Percentiles rank a stretch among this genome's conserved stretches.
Evolutionary conservation across 257 asterid species (phyloP).

Genomic region (Lavandula angustifolia): DNA sequence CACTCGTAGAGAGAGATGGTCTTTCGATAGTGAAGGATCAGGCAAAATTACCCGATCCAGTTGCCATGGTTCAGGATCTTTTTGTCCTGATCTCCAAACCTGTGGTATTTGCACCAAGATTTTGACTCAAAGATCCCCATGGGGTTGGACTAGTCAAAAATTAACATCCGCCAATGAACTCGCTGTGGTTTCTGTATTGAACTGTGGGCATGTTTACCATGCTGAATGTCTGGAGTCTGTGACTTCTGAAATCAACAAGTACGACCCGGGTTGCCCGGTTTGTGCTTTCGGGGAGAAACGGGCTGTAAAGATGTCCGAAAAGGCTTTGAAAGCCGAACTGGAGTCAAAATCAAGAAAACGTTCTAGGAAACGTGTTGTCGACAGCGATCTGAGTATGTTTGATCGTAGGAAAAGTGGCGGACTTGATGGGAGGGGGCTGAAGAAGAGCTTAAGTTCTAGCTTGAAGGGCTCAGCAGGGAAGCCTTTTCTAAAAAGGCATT

Average conservation of each 20-base stretch:
- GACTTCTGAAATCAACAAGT: constrained; percentile 82
- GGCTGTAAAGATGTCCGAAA: constrained; percentile 74
- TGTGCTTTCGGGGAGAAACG: constrained; percentile 92
- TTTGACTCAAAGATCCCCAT: constrained; percentile 66
- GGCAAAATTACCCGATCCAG: constrained; percentile 62
- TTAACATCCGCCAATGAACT: constrained; percentile 67
- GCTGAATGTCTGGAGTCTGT: constrained; percentile 91
- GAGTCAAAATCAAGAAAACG: constrained; percentile 65
- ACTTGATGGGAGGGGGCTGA: constrained; percentile 51
- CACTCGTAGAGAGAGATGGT: constrained; percentile 82
- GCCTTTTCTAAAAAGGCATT: constrained; percentile 79
- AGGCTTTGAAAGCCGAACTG: constrained; percentile 75
- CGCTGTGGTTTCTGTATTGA: constrained; percentile 81
- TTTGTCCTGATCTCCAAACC: constrained; percentile 62
- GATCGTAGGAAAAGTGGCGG: constrained; percentile 55
- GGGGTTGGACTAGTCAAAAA: constrained; percentile 73
- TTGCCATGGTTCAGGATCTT: constrained; percentile 51
- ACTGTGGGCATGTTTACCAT: constrained; percentile 90
- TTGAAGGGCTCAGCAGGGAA: constrained; percentile 57
- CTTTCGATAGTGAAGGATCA: constrained; percentile 85
- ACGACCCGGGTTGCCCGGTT: constrained; percentile 86
- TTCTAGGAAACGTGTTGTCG: constrained; percentile 63
- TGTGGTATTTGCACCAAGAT: constrained; percentile 87
- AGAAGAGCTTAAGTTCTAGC: constrained; percentile 72
- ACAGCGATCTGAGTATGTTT: constrained; percentile 51